Evolutionary conservation across 75 land plant genomes (phyloP).

Genomic region (Picea sitchensis): DNA sequence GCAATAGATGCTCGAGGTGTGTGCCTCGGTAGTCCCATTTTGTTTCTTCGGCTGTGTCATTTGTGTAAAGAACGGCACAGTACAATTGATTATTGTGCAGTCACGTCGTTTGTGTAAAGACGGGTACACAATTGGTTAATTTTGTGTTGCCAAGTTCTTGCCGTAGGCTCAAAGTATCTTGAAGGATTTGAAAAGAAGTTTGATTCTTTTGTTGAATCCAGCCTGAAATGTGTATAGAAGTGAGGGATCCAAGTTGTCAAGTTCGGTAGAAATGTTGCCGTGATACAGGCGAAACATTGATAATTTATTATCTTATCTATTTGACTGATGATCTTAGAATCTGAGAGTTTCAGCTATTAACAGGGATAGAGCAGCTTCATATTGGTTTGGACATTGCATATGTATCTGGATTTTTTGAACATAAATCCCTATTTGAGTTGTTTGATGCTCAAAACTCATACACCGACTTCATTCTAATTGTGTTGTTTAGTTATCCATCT

Average conservation of each 20-base stretch:
- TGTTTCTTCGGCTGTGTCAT: background rate
- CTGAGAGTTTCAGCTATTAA: background rate
- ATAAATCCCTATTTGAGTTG: background rate
- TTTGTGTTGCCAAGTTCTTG: constrained; percentile 2
- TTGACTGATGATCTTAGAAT: background rate
- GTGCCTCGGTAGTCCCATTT: constrained; percentile 2
- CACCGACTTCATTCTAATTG: background rate
- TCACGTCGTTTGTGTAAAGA: background rate
- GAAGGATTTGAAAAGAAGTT: constrained; percentile 13
- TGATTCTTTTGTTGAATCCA: constrained; percentile 12
- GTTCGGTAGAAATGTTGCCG: background rate
- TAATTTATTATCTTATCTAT: constrained; percentile 9
- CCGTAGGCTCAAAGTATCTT: background rate
- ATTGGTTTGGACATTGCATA: background rate
- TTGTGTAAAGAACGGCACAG: background rate
- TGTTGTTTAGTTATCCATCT: background rate
- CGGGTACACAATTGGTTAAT: background rate
- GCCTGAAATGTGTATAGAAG: constrained; percentile 13
- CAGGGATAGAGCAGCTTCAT: background rate
- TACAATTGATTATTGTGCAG: background rate
- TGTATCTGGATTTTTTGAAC: background rate
- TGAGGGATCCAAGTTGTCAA: constrained; percentile 6
- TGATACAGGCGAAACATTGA: background rate
- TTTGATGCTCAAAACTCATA: no score
- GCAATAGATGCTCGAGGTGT: constrained; percentile 2